These are phyloP conservation scores for Pythium brachiatum DNA, from an alignment of 352 stramenopile genomes.

Conservation along the genomic window DNA sequence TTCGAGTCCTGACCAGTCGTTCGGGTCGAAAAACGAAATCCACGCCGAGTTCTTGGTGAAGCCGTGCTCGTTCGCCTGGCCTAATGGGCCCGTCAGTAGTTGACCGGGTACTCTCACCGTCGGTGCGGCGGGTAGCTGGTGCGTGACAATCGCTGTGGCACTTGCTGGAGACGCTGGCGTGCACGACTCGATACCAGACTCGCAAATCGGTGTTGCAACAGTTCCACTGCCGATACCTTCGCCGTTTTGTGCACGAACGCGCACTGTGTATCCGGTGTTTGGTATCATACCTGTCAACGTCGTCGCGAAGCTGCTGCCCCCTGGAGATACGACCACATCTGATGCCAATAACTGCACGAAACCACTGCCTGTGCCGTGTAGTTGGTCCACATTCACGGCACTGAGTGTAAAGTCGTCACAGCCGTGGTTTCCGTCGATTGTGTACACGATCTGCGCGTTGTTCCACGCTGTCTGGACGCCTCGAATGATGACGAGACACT, in stretches of 20 bases:
- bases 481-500: constrained; percentile 53
- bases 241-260: constrained; percentile 81
- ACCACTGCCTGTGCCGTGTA: constrained; percentile 49
- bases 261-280: constrained; percentile 72
- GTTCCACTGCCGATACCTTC: constrained; percentile 66
- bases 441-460: constrained; percentile 37
- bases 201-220: constrained; percentile 84
- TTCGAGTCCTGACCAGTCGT: constrained; percentile 73
- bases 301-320: constrained; percentile 9
- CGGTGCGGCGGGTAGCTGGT: constrained; percentile 56
- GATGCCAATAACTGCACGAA: constrained; percentile 33
- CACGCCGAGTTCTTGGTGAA: constrained; percentile 66
- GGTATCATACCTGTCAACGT: constrained; percentile 35
- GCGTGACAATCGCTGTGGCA: constrained; percentile 39
- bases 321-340: background rate
- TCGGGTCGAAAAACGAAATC: constrained; percentile 63
- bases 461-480: constrained; percentile 40
- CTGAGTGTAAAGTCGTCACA: constrained; percentile 56
- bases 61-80: constrained; percentile 43
- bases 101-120: constrained; percentile 47
- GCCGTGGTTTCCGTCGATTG: constrained; percentile 44
- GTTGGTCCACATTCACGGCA: constrained; percentile 33
- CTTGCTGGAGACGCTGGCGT: constrained; percentile 16
- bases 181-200: constrained; percentile 83
- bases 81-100: constrained; percentile 29